Evolutionary conservation across 345 rosid species (phyloP), one percentile per base, ranked within the genome.

Genomic region (Conringia planisiliqua): DNA sequence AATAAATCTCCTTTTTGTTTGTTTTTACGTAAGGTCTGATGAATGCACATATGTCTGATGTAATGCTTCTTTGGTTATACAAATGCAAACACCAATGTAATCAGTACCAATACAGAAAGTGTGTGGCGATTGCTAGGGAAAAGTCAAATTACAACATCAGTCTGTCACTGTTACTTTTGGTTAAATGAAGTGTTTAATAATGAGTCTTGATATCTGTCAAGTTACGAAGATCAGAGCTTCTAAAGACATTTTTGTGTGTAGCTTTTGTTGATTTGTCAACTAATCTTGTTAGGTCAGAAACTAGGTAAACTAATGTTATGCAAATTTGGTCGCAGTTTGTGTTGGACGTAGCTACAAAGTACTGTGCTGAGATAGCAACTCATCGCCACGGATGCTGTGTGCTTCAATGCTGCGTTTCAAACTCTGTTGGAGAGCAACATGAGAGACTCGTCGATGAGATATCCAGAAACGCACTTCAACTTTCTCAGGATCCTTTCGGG

Each of bases 401-500:
- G 22, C 75, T 86, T 81, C 90, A 90, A 48, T 71, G 83, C 29
- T 88, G 93, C 68, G 68, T 90, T 76, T 78, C 80, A 72, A 81
- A 83, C 78, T 79, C 89, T 61, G 61, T 8, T 22, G 90, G 86
- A 62, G 79, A 29, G 51, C 83, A 79, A 62, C 82, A 75, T 48
- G 87, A 88, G 22, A 83, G 77, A 71, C 78, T 90, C 33, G 68
- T 85, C 1, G 46, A 70, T 33, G 88, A 82, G 81, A 80, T 90
- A 62, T 79, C 83, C 10, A 82, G 60, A 68, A 75, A 90, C 38
- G 73, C 86, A 2, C 86, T 84, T 72, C 81, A 63, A n/a, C 96
- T 90, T 68, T 82, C 93, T 65, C 91, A 84, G 71, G 90, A 90
- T 85, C 87, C 87, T 48, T 90, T 82, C 12, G 93, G 96, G 96